Base-by-base conservation (phyloP, 2,329 filamentous ascomycete genomes). In the Aspergillus viridinutans region DNA sequence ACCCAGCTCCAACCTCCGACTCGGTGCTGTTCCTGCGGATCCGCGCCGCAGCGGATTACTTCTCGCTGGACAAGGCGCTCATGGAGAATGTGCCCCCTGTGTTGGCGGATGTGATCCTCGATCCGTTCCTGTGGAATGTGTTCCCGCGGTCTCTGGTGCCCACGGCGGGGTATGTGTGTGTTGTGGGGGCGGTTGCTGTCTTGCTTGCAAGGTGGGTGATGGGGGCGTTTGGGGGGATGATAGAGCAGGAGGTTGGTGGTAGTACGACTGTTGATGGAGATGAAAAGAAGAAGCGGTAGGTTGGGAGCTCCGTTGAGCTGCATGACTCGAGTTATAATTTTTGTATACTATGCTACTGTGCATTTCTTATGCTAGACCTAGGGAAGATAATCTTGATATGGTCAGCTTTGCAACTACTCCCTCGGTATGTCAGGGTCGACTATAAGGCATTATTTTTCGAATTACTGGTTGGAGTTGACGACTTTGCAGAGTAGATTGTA, bases 21-120 rank as follows among this genome's bases (percentile, higher is more conserved):
- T 88, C 87, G 0, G 68, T 85, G 29, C 78, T 94, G 7, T 84
- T 96, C 55, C 82, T 97, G 2, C 88, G 85, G 60, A 79, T 97
- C 53, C 81, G 83, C 61, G 85, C 92, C 14, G 85, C 87, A 21
- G 92, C 94, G 49, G 90, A 95, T 67, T 99, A 93, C 78, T 95
- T 90, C 74, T 89, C 90, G 10, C 81, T 85, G 57, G 83, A 96
- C 69, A 74, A 78, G 59, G 81, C 81, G 1, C 81, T 96, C 67
- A 97, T 97, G 93, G 74, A 78, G 50, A 68, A 81, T 59, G 88
- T 90, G 14, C 87, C 87, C 2, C 84, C 86, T 0, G 91, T 97
- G 3, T 78, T 85, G 53, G 88, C 88, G 52, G 93, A 99, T 66
- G 75, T 88, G 56, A 86, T 97, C 66, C 83, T 99, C 25, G 94